Conservation (phyloP, 352 stramenopile species). For the Phytophthora citricola region DNA sequence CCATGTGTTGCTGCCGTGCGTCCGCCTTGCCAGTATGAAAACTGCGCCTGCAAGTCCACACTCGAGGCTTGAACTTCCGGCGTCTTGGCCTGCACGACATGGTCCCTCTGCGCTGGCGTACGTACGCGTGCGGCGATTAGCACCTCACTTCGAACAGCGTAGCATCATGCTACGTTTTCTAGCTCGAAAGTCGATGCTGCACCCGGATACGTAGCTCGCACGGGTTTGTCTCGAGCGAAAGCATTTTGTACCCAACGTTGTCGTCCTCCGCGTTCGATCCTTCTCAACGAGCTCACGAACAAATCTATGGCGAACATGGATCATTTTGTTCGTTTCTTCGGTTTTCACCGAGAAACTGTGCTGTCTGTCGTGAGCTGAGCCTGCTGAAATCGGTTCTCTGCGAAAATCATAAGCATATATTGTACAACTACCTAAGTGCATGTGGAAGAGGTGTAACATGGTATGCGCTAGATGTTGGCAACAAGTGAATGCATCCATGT, state of each 20-base stretch:
- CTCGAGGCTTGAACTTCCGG: conserved; percentile 15
- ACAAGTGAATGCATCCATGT: not conserved
- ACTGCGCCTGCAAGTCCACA: not conserved
- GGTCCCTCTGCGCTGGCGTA: conserved; percentile 8
- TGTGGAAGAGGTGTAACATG: too few species aligned
- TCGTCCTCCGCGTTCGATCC: conserved; percentile 10
- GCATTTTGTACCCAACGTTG: conserved; percentile 12
- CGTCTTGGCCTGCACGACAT: conserved; percentile 1
- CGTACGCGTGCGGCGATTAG: conserved; percentile 1
- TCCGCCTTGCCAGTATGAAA: conserved; percentile 3
- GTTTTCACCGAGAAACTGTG: conserved; percentile 13
- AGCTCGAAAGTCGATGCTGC: not conserved
- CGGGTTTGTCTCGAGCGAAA: not conserved
- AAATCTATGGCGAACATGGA: conserved; percentile 10
- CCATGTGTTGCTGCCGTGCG: conserved; percentile 19
- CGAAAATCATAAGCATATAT: conserved; percentile 7
- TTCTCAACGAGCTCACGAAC: conserved; percentile 12
- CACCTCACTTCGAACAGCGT: conserved; percentile 23
- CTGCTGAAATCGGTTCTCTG: not conserved
- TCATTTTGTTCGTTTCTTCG: conserved; percentile 14
- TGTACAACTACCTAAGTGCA: not conserved
- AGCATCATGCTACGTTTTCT: conserved; percentile 18
- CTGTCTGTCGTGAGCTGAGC: conserved; percentile 4
- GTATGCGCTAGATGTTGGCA: too few species aligned
- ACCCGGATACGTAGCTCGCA: not conserved